Percentiles rank a stretch among this genome's conserved stretches.
Conservation (phyloP, 139 green algal species). For the Coelastrella sp. region DNA sequence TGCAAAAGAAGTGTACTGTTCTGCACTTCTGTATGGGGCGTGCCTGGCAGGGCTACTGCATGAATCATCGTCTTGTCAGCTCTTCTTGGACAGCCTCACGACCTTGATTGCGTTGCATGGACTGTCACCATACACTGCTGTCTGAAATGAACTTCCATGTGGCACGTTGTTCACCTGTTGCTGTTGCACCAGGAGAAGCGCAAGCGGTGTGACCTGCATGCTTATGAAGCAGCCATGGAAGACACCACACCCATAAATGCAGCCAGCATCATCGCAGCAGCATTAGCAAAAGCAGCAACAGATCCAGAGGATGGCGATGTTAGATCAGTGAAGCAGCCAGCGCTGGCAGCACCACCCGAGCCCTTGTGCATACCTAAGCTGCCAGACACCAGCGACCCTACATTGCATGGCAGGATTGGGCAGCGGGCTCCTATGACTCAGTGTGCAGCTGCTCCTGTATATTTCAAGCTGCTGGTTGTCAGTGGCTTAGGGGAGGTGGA, state of each 20-base stretch:
- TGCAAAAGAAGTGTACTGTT: neutral
- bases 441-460: neutral
- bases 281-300: neutral
- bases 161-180: neutral
- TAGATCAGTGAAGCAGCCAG: neutral
- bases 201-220: neutral
- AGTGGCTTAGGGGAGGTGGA: conserved; percentile 9
- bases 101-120: no score
- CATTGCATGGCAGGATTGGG: neutral
- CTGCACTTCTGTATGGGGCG: neutral
- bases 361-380: neutral
- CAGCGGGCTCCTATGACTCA: neutral
- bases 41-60: neutral
- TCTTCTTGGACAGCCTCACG: no score
- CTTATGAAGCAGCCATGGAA: neutral
- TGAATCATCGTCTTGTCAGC: no score
- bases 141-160: no score
- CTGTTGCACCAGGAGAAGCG: conserved; percentile 8
- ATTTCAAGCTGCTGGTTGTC: neutral
- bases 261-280: conserved; percentile 2
- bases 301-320: neutral
- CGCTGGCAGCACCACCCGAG: neutral
- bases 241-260: neutral
- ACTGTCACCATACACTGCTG: no score
- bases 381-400: neutral